These are phyloP conservation scores for Mucor plumbeus DNA, from an alignment of 371 early-diverging fungal genomes.

Conservation along the genomic window DNA sequence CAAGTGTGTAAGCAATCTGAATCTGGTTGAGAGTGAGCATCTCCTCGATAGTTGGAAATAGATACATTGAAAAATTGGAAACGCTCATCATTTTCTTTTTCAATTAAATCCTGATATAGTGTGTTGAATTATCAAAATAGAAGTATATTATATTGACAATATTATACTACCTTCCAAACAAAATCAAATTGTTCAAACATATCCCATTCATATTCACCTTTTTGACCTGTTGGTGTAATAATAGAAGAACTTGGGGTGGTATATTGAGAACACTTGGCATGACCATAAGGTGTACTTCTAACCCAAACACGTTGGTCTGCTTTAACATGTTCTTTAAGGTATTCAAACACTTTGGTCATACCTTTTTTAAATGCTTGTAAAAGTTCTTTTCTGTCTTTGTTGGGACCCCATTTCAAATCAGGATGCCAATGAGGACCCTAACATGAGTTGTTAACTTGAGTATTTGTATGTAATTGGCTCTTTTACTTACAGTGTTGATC, in stretches of 20 bases:
- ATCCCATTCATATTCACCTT: slow-evolving; percentile 50
- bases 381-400: slow-evolving; percentile 34
- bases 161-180: slow-evolving; percentile 33
- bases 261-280: slow-evolving; percentile 44
- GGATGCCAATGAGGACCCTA: slow-evolving; percentile 53
- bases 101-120: slow-evolving; percentile 24
- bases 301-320: slow-evolving; percentile 44
- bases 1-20: slow-evolving; percentile 38
- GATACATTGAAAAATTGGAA: slow-evolving; percentile 45
- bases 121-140: not conserved
- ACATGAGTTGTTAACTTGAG: not conserved
- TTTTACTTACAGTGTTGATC: slow-evolving; percentile 38
- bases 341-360: slow-evolving; percentile 33
- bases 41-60: slow-evolving; percentile 39
- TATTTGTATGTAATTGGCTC: not conserved
- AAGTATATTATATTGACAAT: not conserved
- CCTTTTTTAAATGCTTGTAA: slow-evolving; percentile 32
- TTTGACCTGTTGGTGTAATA: slow-evolving; percentile 27
- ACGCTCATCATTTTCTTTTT: slow-evolving; percentile 29
- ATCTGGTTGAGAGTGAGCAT: slow-evolving; percentile 45
- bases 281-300: slow-evolving; percentile 47
- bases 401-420: slow-evolving; percentile 40
- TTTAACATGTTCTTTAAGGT: slow-evolving; percentile 30
- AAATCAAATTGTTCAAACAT: slow-evolving; percentile 41
- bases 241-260: slow-evolving; percentile 21